Evolutionary conservation across 495 filamentous ascomycete genomes (phyloP), one percentile per base, ranked within the genome.

Genomic region (Clohesyomyces aquaticus): DNA sequence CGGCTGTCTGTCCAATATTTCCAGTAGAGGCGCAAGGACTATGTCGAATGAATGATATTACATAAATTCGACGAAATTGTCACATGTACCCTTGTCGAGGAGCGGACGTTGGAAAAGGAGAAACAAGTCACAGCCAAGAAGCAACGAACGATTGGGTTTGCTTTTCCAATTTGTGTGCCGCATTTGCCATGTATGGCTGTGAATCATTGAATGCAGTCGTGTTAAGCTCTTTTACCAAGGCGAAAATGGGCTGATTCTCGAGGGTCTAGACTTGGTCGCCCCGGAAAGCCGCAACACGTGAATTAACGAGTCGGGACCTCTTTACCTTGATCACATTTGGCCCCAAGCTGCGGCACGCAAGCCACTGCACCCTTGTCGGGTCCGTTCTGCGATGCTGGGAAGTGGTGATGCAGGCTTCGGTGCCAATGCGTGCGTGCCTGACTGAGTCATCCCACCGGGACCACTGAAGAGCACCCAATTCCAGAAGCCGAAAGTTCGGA

Each of bases 221-320:
- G 55, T 26, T 63, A 63, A 63, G 59, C 59, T 63, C 42, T 55
- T 60, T 45, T 27, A 21, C 23, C 12, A 21, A 38, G 32, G 32
- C 2, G 56, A 4, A 22, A 10, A 19, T 64, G 61, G 21, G 22
- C 56, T 51, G 23, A n/a, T 38, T 4, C 3, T 52, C 19, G 38
- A 32, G 53, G 46, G 61, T 46, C 61, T 64, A 64, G 61, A 53
- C 46, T 29, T 60, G 19, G 6, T 16, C 52, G 18, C 29, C 26
- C 11, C 4, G 21, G n/a, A n/a, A 18, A 27, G 12, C 29, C n/a
- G 12, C 3, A 14, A 35, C 52, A 46, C 54, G 54, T 57, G 54
- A 52, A 52, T 12, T 4, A n/a, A n/a, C 14, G 43, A 23, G n/a
- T 8, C 14, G 21, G 21, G 43, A 27, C 26, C 38, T 6, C 3